Base-by-base conservation (phyloP, 192 early-diverging fungal species). In the Thoreauomyces humboldtii region DNA sequence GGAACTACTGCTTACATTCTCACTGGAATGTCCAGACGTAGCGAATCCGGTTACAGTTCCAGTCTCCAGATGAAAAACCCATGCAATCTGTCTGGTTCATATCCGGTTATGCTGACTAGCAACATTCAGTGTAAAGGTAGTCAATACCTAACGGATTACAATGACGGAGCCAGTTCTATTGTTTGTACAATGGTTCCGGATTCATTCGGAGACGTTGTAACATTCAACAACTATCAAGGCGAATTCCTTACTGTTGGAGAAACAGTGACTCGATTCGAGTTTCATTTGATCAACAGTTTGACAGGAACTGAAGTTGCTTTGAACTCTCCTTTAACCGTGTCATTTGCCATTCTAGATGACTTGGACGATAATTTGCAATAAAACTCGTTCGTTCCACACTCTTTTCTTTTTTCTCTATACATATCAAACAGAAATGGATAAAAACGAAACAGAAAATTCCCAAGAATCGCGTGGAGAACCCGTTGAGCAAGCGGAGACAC, bases 1-100 rank as follows among this genome's bases (percentile, higher is more conserved):
- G 63, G 63, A n/a, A 56, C 63, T 27, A 41, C 63, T n/a, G 63
- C 63, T 12, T 65, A 37, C 29, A 7, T 14, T 9, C 38, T 65
- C 5, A 9, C 56, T 7, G 63, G 63, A 2, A 56, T 56, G 41
- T 51, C 46, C 14, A 1, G 41, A 7, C 24, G 4, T 2, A 11
- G 28, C 1, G 63, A 65, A 21, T 43, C 53, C 2, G 63, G 63
- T 24, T 44, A 14, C 12, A 27, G 53, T 21, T 43, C 6, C 4
- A 29, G 52, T 11, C 24, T 43, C 17, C 12, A 17, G 17, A 31
- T 65, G 37, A 65, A 65, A 38, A 56, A 56, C 42, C 12, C 36
- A 11, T n/a, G 31, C 22, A 56, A 65, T 29, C 41, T 65, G 7
- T 27, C 19, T 15, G 63, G 63, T 7, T 54, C 63, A 2, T 45